These are phyloP conservation scores for Strobilomyces echinocephalus DNA, from an alignment of 768 basidiomycete species.

Conservation along the genomic window DNA sequence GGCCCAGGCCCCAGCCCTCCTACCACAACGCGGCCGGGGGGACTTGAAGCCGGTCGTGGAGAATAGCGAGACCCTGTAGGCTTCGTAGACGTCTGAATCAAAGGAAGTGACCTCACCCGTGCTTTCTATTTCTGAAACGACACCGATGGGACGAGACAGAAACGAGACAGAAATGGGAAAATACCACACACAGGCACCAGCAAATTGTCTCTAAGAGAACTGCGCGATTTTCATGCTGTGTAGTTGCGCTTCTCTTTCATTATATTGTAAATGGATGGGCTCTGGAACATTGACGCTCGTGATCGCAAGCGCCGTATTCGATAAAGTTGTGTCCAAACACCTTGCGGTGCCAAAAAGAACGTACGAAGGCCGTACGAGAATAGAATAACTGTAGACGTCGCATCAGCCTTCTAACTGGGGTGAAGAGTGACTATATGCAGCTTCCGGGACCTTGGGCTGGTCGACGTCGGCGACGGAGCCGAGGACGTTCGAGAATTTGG, in stretches of 20 bases:
- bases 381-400: too few species aligned
- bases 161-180: neutral
- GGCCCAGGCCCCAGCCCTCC: too few species aligned
- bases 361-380: too few species aligned
- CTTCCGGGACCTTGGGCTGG: too few species aligned
- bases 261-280: conserved; percentile 82
- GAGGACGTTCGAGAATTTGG: conserved; percentile 95
- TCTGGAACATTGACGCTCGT: conserved; percentile 82
- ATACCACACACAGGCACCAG: conserved; percentile 66
- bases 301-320: conserved; percentile 85
- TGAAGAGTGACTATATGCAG: too few species aligned
- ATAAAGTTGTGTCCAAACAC: conserved; percentile 97
- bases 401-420: too few species aligned
- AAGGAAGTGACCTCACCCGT: conserved; percentile 98
- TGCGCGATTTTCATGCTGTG: conserved; percentile 96
- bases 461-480: conserved; percentile 94
- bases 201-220: conserved; percentile 96
- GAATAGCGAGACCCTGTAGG: conserved; percentile 92
- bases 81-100: conserved; percentile 89
- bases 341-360: too few species aligned
- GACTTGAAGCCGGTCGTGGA: conserved; percentile 95
- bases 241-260: conserved; percentile 90
- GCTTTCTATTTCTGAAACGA: conserved; percentile 82
- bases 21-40: conserved; percentile 71
- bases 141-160: neutral